Percentiles rank a stretch among this genome's conserved stretches.
These are phyloP conservation scores for Candida hispaniensis DNA, from an alignment of 805 yeast species.

Conservation along the genomic window DNA sequence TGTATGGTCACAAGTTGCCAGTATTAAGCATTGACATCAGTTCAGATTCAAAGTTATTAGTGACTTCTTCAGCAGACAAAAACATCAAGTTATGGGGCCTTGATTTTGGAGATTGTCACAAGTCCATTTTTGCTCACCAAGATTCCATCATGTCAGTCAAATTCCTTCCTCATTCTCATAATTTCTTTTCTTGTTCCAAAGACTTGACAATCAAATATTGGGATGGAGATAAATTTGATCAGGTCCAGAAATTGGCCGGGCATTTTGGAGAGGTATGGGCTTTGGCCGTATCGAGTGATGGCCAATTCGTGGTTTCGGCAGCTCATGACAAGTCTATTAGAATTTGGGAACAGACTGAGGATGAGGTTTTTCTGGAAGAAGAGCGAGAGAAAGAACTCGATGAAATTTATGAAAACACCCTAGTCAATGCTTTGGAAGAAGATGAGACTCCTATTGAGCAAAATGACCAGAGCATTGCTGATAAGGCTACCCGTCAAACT, in stretches of 20 bases:
- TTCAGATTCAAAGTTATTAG: constrained; percentile 71
- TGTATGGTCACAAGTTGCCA: constrained; percentile 95
- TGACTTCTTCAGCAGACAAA: constrained; percentile 94
- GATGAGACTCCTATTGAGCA: constrained; percentile 35
- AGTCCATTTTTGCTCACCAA: constrained; percentile 91
- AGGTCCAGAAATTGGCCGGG: constrained; percentile 73
- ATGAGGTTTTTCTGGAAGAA: constrained; percentile 93
- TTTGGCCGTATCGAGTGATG: constrained; percentile 58
- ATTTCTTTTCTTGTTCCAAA: constrained; percentile 82
- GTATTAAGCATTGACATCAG: constrained; percentile 89
- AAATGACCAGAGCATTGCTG: constrained; percentile 29
- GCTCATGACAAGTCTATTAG: constrained; percentile 92
- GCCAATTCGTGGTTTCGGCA: constrained; percentile 62
- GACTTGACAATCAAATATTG: constrained; percentile 87
- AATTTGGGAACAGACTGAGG: constrained; percentile 89
- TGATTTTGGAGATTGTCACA: constrained; percentile 98
- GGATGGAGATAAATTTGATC: constrained; percentile 97
- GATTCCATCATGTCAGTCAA: constrained; percentile 86
- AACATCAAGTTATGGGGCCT: constrained; percentile 97
- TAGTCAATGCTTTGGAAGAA: constrained; percentile 61
- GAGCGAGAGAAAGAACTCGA: constrained; percentile 94
- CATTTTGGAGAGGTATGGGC: constrained; percentile 96
- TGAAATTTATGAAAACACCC: constrained; percentile 74
- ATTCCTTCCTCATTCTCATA: constrained; percentile 76
- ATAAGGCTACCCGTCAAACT: constrained; percentile 67